Evolutionary conservation across 2,329 filamentous ascomycete species (phyloP).

Genomic region (Zymoseptoria pseudotritici): DNA sequence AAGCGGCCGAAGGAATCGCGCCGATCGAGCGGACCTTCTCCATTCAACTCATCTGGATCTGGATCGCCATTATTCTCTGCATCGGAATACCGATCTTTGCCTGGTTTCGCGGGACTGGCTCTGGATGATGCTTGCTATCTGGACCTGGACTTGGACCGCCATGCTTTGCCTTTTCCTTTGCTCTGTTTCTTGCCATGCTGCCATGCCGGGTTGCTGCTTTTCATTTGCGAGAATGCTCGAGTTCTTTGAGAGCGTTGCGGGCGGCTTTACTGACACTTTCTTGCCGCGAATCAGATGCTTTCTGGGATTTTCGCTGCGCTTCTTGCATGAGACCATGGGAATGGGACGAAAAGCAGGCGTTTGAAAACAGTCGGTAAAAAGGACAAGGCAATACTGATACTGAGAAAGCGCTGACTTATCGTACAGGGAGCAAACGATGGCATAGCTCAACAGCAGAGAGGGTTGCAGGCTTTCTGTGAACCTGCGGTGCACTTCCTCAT

Average conservation of each 20-base stretch:
- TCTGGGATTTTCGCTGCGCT: background rate
- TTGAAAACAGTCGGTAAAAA: background rate
- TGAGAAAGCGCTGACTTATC: background rate
- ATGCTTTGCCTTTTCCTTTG: background rate
- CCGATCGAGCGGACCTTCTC: background rate
- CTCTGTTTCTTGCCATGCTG: background rate
- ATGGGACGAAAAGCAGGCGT: background rate
- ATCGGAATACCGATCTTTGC: background rate
- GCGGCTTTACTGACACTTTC: background rate
- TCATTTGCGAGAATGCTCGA: background rate
- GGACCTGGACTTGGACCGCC: background rate
- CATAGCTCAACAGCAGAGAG: background rate
- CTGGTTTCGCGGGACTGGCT: background rate
- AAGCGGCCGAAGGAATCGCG: too few relatives aligned
- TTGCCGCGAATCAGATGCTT: background rate
- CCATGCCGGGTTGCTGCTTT: background rate
- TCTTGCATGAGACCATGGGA: background rate
- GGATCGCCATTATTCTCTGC: background rate
- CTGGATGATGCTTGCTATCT: background rate
- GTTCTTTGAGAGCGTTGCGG: background rate
- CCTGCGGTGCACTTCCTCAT: background rate
- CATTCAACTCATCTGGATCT: background rate
- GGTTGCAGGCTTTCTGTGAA: too few relatives aligned
- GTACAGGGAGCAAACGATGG: background rate
- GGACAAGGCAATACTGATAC: background rate